phyloP scores from a whole-genome alignment of 1,139 yeast species.

The Nakaseomyces uthaithaninus region DNA sequence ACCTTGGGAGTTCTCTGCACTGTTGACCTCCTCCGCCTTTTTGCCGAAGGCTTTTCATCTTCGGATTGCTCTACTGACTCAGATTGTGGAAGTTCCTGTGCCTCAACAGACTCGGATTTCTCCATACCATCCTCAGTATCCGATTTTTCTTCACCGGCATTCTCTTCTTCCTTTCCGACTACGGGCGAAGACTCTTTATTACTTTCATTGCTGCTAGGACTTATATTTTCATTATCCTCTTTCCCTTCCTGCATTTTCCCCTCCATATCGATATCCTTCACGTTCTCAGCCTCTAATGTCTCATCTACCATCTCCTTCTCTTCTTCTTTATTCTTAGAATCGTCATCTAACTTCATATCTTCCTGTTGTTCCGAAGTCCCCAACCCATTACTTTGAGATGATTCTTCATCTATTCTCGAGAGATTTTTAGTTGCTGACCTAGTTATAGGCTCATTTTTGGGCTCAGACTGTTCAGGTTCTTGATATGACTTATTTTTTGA shows the following conservation, averaged over 20 bases:
- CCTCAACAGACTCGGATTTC: background rate
- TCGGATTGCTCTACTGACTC: background rate
- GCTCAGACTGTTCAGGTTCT: background rate
- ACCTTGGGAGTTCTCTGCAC: slow-evolving; percentile 2
- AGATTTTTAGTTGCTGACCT: no score
- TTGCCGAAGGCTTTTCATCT: background rate
- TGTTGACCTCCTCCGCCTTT: slow-evolving; percentile 2
- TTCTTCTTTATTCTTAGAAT: slow-evolving; percentile 11
- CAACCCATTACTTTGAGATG: background rate
- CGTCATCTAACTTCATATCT: background rate
- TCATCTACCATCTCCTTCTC: slow-evolving; percentile 17
- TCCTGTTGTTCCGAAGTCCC: background rate
- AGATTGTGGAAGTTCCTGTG: background rate
- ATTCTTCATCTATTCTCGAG: slow-evolving; percentile 1
- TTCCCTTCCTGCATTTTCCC: slow-evolving; percentile 10
- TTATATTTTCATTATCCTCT: slow-evolving; percentile 5
- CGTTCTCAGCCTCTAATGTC: slow-evolving; percentile 11
- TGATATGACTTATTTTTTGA: background rate
- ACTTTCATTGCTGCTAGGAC: slow-evolving; percentile 10
- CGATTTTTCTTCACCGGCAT: slow-evolving; percentile 3
- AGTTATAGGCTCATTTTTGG: background rate
- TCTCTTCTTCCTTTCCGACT: slow-evolving; percentile 5
- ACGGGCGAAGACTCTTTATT: slow-evolving; percentile 1
- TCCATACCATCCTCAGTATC: slow-evolving; percentile 4
- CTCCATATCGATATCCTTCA: slow-evolving; percentile 9